A percentile compares a stretch with the other conserved stretches of the same genome.
Evolutionary conservation across 768 basidiomycete genomes (phyloP).

Genomic region (Pulveroboletus sp.): DNA sequence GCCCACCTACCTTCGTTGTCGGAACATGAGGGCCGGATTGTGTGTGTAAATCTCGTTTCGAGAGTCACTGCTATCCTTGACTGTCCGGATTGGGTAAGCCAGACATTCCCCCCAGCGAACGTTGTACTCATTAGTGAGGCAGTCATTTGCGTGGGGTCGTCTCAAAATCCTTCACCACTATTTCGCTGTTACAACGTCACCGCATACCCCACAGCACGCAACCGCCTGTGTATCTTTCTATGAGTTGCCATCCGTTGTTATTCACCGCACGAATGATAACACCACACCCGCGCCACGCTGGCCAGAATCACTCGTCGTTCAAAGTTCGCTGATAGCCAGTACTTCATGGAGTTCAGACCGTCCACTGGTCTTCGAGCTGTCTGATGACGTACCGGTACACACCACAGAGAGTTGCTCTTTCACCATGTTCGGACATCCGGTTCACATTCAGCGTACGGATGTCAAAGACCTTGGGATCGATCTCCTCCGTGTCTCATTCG

Average conservation of each 20-base stretch:
- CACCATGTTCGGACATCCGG: conserved; percentile 11
- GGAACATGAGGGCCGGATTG: conserved; percentile 6
- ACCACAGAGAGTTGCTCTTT: conserved; percentile 7
- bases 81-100: conserved; percentile 18
- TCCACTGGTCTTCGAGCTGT: conserved; percentile 8
- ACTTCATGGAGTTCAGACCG: conserved; percentile 13
- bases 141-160: conserved; percentile 9
- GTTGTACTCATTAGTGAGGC: conserved; percentile 3
- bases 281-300: conserved; percentile 6
- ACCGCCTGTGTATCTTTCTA: conserved; percentile 11
- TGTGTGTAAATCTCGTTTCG: conserved; percentile 20
- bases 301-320: conserved; percentile 9
- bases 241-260: conserved; percentile 12
- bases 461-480: neutral
- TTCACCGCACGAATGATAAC: conserved; percentile 1
- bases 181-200: conserved; percentile 7
- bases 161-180: conserved; percentile 12
- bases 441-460: neutral
- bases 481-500: conserved; percentile 12
- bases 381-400: conserved; percentile 8
- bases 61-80: conserved; percentile 9
- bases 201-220: neutral
- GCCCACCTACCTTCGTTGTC: neutral
- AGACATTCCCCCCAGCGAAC: neutral
- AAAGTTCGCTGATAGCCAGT: conserved; percentile 7